A percentile compares a stretch with the other conserved stretches of the same genome.
Evolutionary conservation across 2,329 filamentous ascomycete species (phyloP).

Genomic region (Fusarium sulawesiense): DNA sequence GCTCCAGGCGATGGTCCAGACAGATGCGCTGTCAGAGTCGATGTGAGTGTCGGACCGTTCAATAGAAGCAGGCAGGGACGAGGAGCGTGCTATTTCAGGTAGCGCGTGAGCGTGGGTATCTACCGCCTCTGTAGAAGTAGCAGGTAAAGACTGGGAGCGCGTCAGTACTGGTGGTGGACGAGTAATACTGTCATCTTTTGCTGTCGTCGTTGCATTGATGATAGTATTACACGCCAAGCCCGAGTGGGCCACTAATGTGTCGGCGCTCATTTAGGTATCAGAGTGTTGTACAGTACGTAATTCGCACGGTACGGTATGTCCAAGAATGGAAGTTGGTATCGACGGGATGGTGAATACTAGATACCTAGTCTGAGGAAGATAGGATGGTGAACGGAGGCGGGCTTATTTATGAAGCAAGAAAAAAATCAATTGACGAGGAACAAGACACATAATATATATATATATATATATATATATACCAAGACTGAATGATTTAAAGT

Average conservation of each 20-base stretch:
- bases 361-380: neutral
- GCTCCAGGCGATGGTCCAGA: constrained; percentile 26
- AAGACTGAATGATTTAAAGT: neutral
- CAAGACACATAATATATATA: neutral
- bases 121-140: neutral
- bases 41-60: neutral
- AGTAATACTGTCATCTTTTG: constrained; percentile 29
- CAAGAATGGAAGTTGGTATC: neutral
- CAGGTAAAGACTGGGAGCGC: neutral
- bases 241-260: constrained; percentile 8
- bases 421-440: neutral
- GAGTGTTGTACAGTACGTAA: neutral
- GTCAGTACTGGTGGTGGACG: constrained; percentile 3
- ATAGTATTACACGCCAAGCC: constrained; percentile 10
- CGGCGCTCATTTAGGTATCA: neutral
- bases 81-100: neutral
- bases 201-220: constrained; percentile 7
- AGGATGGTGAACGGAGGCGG: neutral
- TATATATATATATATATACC: neutral
- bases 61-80: neutral
- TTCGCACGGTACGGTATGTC: neutral
- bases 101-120: neutral
- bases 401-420: neutral
- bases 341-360: neutral
- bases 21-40: constrained; percentile 1